phyloP scores from a whole-genome alignment of 108 stramenopile genomes.

The Cyclotella sp. region DNA sequence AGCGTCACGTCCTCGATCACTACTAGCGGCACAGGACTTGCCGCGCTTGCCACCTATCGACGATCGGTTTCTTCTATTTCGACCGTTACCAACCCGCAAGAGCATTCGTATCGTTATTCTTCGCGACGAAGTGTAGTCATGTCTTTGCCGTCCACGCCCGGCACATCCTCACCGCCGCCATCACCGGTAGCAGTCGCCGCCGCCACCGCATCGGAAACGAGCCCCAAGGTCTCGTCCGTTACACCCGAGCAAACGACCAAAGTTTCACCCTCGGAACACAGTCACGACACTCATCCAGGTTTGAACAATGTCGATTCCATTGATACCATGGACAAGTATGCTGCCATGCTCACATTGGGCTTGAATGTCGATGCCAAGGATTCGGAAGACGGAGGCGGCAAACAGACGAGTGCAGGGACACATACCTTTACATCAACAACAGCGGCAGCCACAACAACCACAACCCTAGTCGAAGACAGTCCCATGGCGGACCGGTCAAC shows the following conservation, averaged over 20 bases:
- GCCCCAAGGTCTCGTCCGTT: too few relatives aligned
- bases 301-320: neutral
- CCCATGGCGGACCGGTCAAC: neutral
- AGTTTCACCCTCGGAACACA: neutral
- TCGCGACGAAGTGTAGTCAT: neutral
- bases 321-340: constrained; percentile 21
- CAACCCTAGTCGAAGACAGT: constrained; percentile 9
- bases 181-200: too few relatives aligned
- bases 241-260: neutral
- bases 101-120: neutral
- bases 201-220: too few relatives aligned
- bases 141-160: too few relatives aligned
- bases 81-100: neutral
- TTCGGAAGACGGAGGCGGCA: neutral
- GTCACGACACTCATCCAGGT: neutral
- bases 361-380: neutral
- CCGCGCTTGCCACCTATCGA: neutral
- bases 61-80: neutral
- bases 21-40: neutral
- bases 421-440: neutral
- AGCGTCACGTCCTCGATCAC: constrained; percentile 10
- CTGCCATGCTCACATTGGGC: constrained; percentile 14
- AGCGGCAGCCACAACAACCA: neutral
- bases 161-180: too few relatives aligned
- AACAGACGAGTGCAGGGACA: neutral